These are phyloP conservation scores for Neoboletus subvelutipes DNA, from an alignment of 768 basidiomycete genomes.

Conservation along the genomic window DNA sequence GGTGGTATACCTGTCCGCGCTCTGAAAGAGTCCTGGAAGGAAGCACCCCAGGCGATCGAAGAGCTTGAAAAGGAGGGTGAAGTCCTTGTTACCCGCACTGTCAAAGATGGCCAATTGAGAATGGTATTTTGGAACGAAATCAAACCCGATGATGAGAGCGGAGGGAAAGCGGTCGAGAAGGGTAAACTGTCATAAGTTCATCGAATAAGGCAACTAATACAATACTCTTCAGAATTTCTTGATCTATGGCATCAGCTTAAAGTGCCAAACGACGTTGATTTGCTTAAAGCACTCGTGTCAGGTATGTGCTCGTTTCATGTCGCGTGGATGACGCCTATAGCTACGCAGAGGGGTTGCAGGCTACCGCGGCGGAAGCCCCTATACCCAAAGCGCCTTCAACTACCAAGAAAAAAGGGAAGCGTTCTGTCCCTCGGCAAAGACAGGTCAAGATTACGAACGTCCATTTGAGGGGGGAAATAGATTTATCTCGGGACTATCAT, in stretches of 20 bases:
- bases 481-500: constrained; percentile 73
- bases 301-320: constrained; percentile 41
- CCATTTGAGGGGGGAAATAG: constrained; percentile 84
- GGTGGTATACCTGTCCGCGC: constrained; percentile 82
- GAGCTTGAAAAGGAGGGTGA: constrained; percentile 89
- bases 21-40: constrained; percentile 90
- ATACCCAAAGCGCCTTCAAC: constrained; percentile 52
- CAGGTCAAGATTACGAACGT: constrained; percentile 85
- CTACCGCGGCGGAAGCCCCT: constrained; percentile 64
- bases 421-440: constrained; percentile 68
- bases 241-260: constrained; percentile 85
- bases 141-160: constrained; percentile 69
- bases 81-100: constrained; percentile 81
- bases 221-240: constrained; percentile 61
- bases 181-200: constrained; percentile 43
- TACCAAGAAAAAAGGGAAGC: constrained; percentile 82
- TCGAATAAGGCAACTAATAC: constrained; percentile 4
- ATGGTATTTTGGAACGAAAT: constrained; percentile 93
- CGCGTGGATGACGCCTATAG: not conserved
- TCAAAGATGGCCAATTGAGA: constrained; percentile 77
- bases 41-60: constrained; percentile 78
- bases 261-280: constrained; percentile 83
- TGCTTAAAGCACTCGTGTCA: constrained; percentile 72
- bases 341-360: constrained; percentile 71
- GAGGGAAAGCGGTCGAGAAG: constrained; percentile 74